Conservation (phyloP, 495 filamentous ascomycete species). For the Rhypophila decipiens region DNA sequence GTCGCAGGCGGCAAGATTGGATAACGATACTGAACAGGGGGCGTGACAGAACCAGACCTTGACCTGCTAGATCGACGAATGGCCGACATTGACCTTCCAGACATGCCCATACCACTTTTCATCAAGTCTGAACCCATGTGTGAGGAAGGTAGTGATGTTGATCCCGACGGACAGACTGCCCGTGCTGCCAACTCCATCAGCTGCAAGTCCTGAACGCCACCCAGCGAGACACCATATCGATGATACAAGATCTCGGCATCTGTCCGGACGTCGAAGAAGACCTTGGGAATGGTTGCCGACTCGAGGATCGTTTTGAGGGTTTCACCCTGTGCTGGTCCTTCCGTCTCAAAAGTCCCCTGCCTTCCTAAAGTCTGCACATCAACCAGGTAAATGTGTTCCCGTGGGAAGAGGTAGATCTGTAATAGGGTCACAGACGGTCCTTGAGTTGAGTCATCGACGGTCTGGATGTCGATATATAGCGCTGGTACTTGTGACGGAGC, state of each 20-base stretch:
- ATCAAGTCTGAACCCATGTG: too few relatives aligned
- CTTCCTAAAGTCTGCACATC: constrained; percentile 42
- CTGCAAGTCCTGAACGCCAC: constrained; percentile 47
- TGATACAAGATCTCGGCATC: constrained; percentile 50
- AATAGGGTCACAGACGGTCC: constrained; percentile 48
- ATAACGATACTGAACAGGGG: too few relatives aligned
- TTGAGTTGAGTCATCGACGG: too few relatives aligned
- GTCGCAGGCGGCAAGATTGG: too few relatives aligned
- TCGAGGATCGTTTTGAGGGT: constrained; percentile 49
- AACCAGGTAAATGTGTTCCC: constrained; percentile 33
- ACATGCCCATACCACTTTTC: too few relatives aligned
- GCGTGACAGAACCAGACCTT: too few relatives aligned
- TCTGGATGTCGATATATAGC: too few relatives aligned
- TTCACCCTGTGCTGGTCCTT: constrained; percentile 11
- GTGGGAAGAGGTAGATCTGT: constrained; percentile 25
- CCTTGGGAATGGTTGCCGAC: constrained; percentile 35
- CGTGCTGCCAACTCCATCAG: constrained; percentile 48
- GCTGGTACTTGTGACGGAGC: too few relatives aligned
- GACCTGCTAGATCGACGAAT: constrained; percentile 16
- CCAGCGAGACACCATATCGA: constrained; percentile 33
- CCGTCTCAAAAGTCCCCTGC: constrained; percentile 41
- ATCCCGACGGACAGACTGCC: too few relatives aligned
- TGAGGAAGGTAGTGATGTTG: too few relatives aligned
- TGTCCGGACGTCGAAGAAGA: constrained; percentile 52
- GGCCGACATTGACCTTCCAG: background rate